Conservation (phyloP, 2,329 filamentous ascomycete genomes). For the Malbranchea cinnamomea region DNA sequence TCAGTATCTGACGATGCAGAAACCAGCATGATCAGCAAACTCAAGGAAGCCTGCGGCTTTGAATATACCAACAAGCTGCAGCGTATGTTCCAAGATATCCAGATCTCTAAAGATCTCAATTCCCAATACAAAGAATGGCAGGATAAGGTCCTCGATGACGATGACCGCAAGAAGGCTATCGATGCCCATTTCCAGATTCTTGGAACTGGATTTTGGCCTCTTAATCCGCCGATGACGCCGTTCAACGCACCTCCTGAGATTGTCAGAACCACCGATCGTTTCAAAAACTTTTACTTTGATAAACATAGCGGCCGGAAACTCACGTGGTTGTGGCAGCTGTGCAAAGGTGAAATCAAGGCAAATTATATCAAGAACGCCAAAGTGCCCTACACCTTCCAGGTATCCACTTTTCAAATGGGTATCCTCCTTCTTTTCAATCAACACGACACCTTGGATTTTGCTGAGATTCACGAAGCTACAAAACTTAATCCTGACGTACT, state of each 20-base stretch:
- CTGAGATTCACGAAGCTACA: conserved; percentile 73
- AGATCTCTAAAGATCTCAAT: conserved; percentile 96
- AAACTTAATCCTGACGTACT: conserved; percentile 67
- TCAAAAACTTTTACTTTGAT: conserved; percentile 80
- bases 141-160: conserved; percentile 45
- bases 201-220: conserved; percentile 93
- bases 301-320: conserved; percentile 95
- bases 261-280: conserved; percentile 74
- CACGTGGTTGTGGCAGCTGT: conserved; percentile 96
- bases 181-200: conserved; percentile 88
- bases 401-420: conserved; percentile 96
- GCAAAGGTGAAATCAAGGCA: conserved; percentile 90
- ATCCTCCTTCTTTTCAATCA: conserved; percentile 93
- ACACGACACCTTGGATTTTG: conserved; percentile 66
- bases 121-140: conserved; percentile 71
- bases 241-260: conserved; percentile 82
- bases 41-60: conserved; percentile 96
- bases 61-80: conserved; percentile 99
- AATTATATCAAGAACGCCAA: conserved; percentile 84
- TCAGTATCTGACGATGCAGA: conserved; percentile 95
- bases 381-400: conserved; percentile 89
- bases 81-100: conserved; percentile 99
- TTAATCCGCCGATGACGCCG: conserved; percentile 70
- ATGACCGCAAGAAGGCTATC: conserved; percentile 51
- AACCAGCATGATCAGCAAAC: conserved; percentile 97